Base-by-base conservation (phyloP, 768 basidiomycete species). In the Leccinum aurantiacum region DNA sequence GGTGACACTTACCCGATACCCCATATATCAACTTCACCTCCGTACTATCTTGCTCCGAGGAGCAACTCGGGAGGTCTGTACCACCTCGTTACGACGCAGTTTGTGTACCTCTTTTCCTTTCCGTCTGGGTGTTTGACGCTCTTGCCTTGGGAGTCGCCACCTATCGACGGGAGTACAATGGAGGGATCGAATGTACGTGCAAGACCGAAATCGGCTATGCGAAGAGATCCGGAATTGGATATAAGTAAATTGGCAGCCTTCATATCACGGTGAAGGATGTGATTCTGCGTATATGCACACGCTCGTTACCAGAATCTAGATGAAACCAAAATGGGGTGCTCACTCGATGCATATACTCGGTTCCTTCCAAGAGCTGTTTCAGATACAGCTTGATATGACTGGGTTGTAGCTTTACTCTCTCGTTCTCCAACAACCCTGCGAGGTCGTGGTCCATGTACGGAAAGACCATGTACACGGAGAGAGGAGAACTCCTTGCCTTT, bases 401-500 rank as follows among this genome's bases (percentile, higher is more conserved):
- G 8, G 88, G 86, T 53, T 84, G 83, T 4, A 96, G 78, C 65
- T 89, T 88, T 60, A 95, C 95, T 27, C 90, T 84, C 60, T 91
- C 89, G 69, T 98, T 98, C 74, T 95, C 93, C 60, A 99, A 77
- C 41, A 98, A 74, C 3, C 97, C 97, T 2, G 96, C 94, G 11
- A 99, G 84, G 75, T 99, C 97, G 68, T 99, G 96, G 68, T 98
- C 97, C 97, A 98, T 98, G 76, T 98, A 99, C 0, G 97, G 97
- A 69, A 98, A 99, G 46, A 98, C 96, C 94, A 98, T 97, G 76
- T 92, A 97, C 14, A 98, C 92, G 4, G 91, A 92, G 56, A 93
- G 77, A 25, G 89, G 86, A 13, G 74, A 71, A 71, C 50, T 88
- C 83, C 60, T 80, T 88, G 70, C 88, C 87, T 88, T 62, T 48